Base-by-base conservation (phyloP, 1,284 basidiomycete species). In the Cryptococcus sp. region DNA sequence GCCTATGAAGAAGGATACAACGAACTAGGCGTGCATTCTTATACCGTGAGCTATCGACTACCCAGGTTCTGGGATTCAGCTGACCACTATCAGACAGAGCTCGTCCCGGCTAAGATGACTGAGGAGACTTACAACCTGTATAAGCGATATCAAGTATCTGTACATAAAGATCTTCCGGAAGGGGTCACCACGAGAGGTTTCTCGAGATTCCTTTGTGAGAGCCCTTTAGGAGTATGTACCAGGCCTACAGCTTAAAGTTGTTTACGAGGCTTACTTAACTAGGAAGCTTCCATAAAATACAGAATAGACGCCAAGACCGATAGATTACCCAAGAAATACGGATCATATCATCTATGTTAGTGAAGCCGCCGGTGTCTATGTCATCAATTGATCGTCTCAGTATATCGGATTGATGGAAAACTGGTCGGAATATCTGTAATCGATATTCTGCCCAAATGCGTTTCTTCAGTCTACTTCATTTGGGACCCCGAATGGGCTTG, bases 401-500 rank as follows among this genome's bases (percentile, higher is more conserved):
- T 91, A 47, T 94, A 94, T 69, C 82, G 84, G 59, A 72, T 95
- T 23, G 87, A 97, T 64, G 88, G 85, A 7, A 70, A 86, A 67
- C 80, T 98, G 11, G 83, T 98, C 47, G 95, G 89, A 0, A 82
- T 98, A 64, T 87, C 86, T 2, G 90, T 98, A 11, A 80, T 98
- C 55, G 96, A 98, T 71, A 86, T 99, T 54, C 79, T 98, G 5
- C 95, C 94, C 0, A 72, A 74, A 33, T 94, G 95, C 63, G 87
- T 98, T 4, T 95, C 91, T 13, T 91, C 89, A 61, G 95, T 98
- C 7, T 98, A 98, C 76, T 94, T 98, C 72, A 87, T 95, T 78
- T 98, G 96, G 78, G 84, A 92, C 66, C 84, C 85, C 6, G 80
- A 81, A 37, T 94, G 85, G 81, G 86, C 88, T 43, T 77, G 76